Percentiles rank a stretch among this genome's conserved stretches.
These are phyloP conservation scores for Myxozyma monticola DNA, from an alignment of 805 yeast genomes.

Conservation along the genomic window DNA sequence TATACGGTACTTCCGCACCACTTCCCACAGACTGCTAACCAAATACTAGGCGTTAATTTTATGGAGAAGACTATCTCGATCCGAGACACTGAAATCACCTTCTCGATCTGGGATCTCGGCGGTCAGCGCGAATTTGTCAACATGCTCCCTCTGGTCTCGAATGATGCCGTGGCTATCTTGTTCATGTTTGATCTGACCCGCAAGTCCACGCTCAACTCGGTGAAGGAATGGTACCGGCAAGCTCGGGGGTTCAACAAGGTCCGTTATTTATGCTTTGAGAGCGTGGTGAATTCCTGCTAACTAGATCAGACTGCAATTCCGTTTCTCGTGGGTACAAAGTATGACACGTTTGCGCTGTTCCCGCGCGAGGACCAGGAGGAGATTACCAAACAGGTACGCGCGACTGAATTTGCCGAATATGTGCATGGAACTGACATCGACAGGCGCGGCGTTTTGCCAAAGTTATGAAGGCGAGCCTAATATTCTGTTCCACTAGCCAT, in stretches of 20 bases:
- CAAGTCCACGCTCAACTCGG: constrained; percentile 78
- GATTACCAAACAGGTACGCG: constrained; percentile 59
- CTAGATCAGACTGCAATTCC: constrained; percentile 70
- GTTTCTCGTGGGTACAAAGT: constrained; percentile 88
- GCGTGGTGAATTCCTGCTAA: constrained; percentile 4
- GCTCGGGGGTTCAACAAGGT: constrained; percentile 79
- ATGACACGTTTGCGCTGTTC: constrained; percentile 79
- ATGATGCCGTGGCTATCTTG: constrained; percentile 87
- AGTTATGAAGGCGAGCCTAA: constrained; percentile 81
- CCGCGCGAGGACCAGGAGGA: constrained; percentile 80
- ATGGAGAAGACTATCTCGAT: constrained; percentile 87
- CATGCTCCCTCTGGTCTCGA: constrained; percentile 89
- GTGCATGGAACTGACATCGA: too few species aligned
- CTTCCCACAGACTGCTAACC: background rate
- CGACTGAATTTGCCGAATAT: background rate
- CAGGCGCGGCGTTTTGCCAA: constrained; percentile 75
- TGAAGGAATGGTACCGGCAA: constrained; percentile 93
- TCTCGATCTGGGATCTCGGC: constrained; percentile 93
- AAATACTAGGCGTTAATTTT: constrained; percentile 77
- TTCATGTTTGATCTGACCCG: constrained; percentile 90
- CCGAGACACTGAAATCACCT: constrained; percentile 82
- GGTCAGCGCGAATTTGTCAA: constrained; percentile 94
- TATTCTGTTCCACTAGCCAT: constrained; percentile 88
- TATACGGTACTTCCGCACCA: background rate
- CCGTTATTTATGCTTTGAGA: too few species aligned